phyloP scores from a whole-genome alignment of 2,329 filamentous ascomycete genomes.

The Lithohypha guttulata region DNA sequence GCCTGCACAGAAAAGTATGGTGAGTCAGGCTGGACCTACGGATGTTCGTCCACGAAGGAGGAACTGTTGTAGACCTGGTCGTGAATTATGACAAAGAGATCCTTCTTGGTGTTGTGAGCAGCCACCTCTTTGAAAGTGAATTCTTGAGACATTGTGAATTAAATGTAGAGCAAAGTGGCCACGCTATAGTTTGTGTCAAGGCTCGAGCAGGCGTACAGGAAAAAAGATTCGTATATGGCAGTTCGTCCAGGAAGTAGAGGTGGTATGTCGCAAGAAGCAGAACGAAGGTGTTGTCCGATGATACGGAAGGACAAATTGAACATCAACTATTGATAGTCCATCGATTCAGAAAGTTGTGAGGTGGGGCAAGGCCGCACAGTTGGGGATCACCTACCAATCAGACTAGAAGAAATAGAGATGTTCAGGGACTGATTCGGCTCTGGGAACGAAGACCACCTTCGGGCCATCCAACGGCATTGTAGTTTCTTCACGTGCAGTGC shows the following conservation, averaged over 20 bases:
- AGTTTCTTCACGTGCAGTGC: too few species aligned
- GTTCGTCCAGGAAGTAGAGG: too few species aligned
- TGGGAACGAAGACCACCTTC: too few species aligned
- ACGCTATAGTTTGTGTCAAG: too few species aligned
- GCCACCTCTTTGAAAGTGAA: conserved; percentile 73
- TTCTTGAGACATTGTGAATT: conserved; percentile 40
- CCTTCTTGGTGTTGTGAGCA: conserved; percentile 82
- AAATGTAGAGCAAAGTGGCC: conserved; percentile 12
- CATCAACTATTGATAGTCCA: too few species aligned
- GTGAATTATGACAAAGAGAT: conserved; percentile 82
- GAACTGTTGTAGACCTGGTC: conserved; percentile 90
- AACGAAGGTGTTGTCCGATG: too few species aligned
- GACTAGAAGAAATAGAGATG: background rate
- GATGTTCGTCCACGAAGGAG: conserved; percentile 94
- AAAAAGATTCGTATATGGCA: too few species aligned
- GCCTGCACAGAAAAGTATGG: background rate
- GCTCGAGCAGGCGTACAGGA: too few species aligned
- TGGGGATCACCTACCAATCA: background rate
- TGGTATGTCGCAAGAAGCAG: too few species aligned
- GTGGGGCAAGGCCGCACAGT: background rate
- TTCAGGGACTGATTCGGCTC: too few species aligned
- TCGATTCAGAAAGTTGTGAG: conserved; percentile 7
- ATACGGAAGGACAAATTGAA: too few species aligned
- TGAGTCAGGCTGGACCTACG: conserved; percentile 43
- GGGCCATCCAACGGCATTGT: too few species aligned